Conservation (phyloP, 495 filamentous ascomycete genomes). For the Aspergillus bridgeri region DNA sequence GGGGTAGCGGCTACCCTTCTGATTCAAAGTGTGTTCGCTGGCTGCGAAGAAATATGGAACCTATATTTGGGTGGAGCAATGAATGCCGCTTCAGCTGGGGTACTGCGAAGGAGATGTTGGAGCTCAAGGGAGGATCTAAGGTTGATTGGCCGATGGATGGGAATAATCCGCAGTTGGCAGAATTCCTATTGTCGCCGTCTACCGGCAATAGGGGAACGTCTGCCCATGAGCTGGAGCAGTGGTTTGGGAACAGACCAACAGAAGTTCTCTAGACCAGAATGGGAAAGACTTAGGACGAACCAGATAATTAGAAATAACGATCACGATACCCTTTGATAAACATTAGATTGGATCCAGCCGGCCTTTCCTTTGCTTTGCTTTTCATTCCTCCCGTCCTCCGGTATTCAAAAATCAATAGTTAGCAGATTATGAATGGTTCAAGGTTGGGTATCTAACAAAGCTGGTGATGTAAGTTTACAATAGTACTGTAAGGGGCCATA, state of each 20-base stretch:
- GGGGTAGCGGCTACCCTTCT: conserved; percentile 93
- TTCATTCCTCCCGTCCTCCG: too few species aligned
- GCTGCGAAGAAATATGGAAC: conserved; percentile 83
- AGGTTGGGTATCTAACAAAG: conserved; percentile 6
- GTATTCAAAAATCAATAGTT: not conserved
- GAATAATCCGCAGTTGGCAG: conserved; percentile 64
- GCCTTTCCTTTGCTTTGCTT: not conserved
- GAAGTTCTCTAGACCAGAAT: conserved; percentile 26
- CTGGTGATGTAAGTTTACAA: not conserved
- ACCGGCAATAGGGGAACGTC: conserved; percentile 16
- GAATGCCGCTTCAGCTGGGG: conserved; percentile 95
- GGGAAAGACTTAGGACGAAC: not conserved
- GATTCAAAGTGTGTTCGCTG: conserved; percentile 78
- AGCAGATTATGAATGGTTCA: not conserved
- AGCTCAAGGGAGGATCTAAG: conserved; percentile 57
- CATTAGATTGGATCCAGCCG: not conserved
- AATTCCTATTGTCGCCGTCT: conserved; percentile 57
- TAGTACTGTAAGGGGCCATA: too few species aligned
- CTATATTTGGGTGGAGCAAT: conserved; percentile 90
- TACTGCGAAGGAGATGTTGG: conserved; percentile 89
- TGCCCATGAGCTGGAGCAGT: conserved; percentile 33
- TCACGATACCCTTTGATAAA: not conserved
- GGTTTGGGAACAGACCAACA: conserved; percentile 38
- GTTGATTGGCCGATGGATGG: conserved; percentile 83
- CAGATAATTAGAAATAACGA: not conserved